Conservation (phyloP, 129 eudicot species). For the Centrapalus pauciflorus region DNA sequence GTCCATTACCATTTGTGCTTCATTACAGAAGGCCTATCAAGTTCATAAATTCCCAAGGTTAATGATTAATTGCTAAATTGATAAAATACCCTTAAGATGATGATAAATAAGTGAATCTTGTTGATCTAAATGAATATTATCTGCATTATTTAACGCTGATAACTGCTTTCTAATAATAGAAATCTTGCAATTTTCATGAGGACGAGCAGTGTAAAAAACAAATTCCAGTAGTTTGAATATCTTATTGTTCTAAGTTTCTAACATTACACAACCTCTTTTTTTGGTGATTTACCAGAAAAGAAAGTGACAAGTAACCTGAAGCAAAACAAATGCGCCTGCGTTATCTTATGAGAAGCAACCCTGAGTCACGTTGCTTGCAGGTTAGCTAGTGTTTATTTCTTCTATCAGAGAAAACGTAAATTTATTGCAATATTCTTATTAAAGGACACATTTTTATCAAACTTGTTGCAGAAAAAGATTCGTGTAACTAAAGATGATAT, state of each 20-base stretch:
- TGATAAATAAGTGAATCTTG: background rate
- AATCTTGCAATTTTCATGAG: background rate
- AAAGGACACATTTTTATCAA: background rate
- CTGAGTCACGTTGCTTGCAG: constrained; percentile 4
- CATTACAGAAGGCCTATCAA: no score
- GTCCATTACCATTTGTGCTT: no score
- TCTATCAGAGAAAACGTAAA: background rate
- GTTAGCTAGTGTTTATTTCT: constrained; percentile 12
- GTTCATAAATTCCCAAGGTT: no score
- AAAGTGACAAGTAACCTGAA: constrained; percentile 32
- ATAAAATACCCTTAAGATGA: background rate
- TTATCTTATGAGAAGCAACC: constrained; percentile 39
- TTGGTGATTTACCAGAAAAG: constrained; percentile 38
- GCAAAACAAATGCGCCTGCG: constrained; percentile 54
- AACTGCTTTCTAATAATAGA: background rate
- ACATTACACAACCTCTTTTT: background rate
- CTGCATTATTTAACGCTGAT: background rate
- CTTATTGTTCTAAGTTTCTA: background rate
- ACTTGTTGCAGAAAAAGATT: constrained; percentile 28
- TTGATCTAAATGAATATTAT: background rate
- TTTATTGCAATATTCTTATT: constrained; percentile 3
- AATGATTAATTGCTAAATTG: background rate
- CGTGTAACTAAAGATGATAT: constrained; percentile 24
- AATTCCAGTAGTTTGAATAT: background rate
- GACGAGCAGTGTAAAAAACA: background rate